These are phyloP conservation scores for Crucibulum laeve DNA, from an alignment of 768 basidiomycete genomes.

Conservation along the genomic window DNA sequence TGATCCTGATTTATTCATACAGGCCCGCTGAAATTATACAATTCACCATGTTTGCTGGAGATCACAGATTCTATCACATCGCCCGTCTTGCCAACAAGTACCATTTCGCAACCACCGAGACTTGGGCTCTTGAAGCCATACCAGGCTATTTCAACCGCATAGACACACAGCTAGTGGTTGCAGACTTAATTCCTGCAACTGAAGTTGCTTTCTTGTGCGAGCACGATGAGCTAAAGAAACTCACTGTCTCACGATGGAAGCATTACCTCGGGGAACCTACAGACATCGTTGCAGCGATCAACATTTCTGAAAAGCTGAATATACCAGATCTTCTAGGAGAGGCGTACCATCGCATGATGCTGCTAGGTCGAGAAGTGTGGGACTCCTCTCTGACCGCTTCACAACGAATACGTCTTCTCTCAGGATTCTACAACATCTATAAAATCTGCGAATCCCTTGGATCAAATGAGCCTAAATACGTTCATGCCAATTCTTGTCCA, in stretches of 20 bases:
- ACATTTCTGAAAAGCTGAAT: constrained; percentile 43
- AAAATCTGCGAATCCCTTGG: constrained; percentile 41
- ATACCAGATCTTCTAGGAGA: constrained; percentile 41
- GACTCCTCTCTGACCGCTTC: constrained; percentile 37
- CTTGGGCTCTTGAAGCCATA: not conserved
- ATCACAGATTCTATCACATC: constrained; percentile 8
- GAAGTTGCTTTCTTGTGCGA: constrained; percentile 50
- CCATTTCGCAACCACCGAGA: constrained; percentile 1
- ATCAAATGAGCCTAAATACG: constrained; percentile 33
- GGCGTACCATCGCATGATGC: constrained; percentile 49
- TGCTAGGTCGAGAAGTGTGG: constrained; percentile 47
- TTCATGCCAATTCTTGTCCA: constrained; percentile 37
- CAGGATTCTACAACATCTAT: constrained; percentile 46
- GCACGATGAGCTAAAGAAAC: constrained; percentile 36
- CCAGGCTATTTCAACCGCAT: not conserved
- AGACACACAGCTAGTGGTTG: constrained; percentile 18
- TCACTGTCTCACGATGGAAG: constrained; percentile 40
- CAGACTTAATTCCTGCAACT: constrained; percentile 43
- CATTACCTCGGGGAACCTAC: constrained; percentile 39
- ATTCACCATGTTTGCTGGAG: too few species aligned
- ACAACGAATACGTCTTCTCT: constrained; percentile 49
- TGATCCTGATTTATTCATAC: not conserved
- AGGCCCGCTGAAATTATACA: not conserved
- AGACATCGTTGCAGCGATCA: constrained; percentile 40
- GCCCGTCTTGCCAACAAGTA: constrained; percentile 9